Base-by-base conservation (phyloP, 768 basidiomycete genomes). In the Vararia minispora region DNA sequence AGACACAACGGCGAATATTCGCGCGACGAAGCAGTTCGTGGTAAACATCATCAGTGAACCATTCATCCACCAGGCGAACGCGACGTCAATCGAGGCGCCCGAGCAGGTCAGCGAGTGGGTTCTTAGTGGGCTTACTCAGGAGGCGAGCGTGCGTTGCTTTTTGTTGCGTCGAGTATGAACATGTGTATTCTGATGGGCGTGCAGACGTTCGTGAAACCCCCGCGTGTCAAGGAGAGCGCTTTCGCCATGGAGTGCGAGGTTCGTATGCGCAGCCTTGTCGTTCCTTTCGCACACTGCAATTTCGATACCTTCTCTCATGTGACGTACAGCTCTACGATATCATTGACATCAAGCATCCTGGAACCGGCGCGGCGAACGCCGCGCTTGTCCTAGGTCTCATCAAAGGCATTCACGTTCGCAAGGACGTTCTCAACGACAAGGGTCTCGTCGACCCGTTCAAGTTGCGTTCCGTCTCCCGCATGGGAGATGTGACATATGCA, bases 21-120 rank as follows among this genome's bases (percentile, higher is more conserved):
- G 55, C 46, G 56, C 54, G 1, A 64, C 62, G 20, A 66, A 67
- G 32, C 59, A 65, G 21, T 78, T 76, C 52, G 67, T 66, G 5
- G 66, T 73, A 20, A 72, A 69, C 46, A 71, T 73, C 50, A 76
- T 78, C 49, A 72, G 69, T 28, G 73, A 74, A 45, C 59, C 66
- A 2, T 68, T 58, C 30, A 25, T 61, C 2, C 57, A 68, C 37
- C 51, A 57, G 6, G 68, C 67, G 0, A 64, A 67, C 43, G 49
- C 48, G 14, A 52, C 59, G 1, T 39, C 61, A 9, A 47, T 67
- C 12, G 61, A 69, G 21, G 49, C 63, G 3, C 66, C 68, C 3
- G 39, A 49, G 1, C 46, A 46, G 1, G 54, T 65, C n/a, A 49
- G 56, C 42, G 66, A 68, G 41, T 68, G 66, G 66, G 40, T 50